These are phyloP conservation scores for Cryptosporidium sp. DNA, from an alignment of 169 alveolate genomes.

Conservation along the genomic window DNA sequence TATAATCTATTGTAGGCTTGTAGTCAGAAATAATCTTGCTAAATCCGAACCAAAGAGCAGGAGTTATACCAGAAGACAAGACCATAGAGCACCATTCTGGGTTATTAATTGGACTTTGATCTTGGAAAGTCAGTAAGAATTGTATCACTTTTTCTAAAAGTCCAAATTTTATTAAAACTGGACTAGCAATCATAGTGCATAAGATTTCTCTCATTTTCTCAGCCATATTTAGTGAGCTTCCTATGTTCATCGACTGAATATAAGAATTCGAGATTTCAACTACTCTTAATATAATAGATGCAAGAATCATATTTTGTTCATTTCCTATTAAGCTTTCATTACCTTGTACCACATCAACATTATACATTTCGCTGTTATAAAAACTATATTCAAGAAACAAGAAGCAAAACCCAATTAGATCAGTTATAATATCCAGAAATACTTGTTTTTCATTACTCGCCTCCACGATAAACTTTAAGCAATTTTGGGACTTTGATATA, in stretches of 20 bases:
- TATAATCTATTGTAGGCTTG: conserved; percentile 57
- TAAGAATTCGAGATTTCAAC: conserved; percentile 19
- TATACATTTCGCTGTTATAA: conserved; percentile 18
- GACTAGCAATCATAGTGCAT: not conserved
- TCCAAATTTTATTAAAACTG: conserved; percentile 7
- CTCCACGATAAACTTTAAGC: conserved; percentile 48
- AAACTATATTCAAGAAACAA: conserved; percentile 16
- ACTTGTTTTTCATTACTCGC: conserved; percentile 8
- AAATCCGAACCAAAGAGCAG: conserved; percentile 58
- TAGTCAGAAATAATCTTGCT: conserved; percentile 20
- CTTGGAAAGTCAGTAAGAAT: not conserved
- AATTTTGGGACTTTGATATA: conserved; percentile 32
- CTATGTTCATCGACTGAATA: not conserved
- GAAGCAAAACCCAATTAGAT: conserved; percentile 36
- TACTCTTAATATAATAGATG: conserved; percentile 8
- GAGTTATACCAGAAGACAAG: conserved; percentile 25
- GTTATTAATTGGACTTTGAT: not conserved
- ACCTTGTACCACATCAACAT: not conserved
- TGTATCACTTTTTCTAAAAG: conserved; percentile 12
- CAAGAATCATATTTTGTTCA: not conserved
- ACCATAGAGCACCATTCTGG: conserved; percentile 22
- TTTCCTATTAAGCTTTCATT: not conserved
- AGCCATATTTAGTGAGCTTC: not conserved
- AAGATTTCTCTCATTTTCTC: conserved; percentile 29
- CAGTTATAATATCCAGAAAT: conserved; percentile 1